Evolutionary conservation across 495 filamentous ascomycete species (phyloP).

Genomic region (Penicillium herquei): DNA sequence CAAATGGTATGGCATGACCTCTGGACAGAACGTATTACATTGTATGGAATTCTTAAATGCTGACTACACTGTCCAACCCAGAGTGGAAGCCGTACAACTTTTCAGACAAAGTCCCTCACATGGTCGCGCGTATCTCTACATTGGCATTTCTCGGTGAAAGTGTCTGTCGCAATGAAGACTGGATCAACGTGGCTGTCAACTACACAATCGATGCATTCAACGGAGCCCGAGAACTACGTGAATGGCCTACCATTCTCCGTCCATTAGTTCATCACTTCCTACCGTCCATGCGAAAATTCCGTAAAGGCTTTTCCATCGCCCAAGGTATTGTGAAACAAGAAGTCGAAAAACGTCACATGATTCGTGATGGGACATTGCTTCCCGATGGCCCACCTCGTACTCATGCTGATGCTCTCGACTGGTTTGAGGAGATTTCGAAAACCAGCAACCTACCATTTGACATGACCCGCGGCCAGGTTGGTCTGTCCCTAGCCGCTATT

Average conservation of each 20-base stretch:
- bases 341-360: slow-evolving; percentile 25
- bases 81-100: slow-evolving; percentile 35
- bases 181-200: slow-evolving; percentile 54
- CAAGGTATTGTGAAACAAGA: slow-evolving; percentile 32
- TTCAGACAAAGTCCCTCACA: slow-evolving; percentile 28
- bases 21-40: neutral
- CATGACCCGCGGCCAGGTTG: slow-evolving; percentile 26
- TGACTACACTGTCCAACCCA: slow-evolving; percentile 2
- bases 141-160: slow-evolving; percentile 56
- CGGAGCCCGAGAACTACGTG: slow-evolving; percentile 29
- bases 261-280: slow-evolving; percentile 39
- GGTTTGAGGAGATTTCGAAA: slow-evolving; percentile 30
- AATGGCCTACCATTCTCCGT: slow-evolving; percentile 36
- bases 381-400: slow-evolving; percentile 16
- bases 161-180: slow-evolving; percentile 53
- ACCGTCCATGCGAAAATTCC: slow-evolving; percentile 27
- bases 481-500: slow-evolving; percentile 42
- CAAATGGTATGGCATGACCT: slow-evolving; percentile 29
- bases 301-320: slow-evolving; percentile 24
- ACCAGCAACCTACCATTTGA: slow-evolving; percentile 16
- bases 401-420: slow-evolving; percentile 35
- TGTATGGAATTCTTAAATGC: neutral
- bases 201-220: slow-evolving; percentile 54
- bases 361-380: slow-evolving; percentile 25
- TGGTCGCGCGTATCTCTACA: slow-evolving; percentile 58